Percentiles rank a stretch among this genome's conserved stretches.
phyloP scores from a whole-genome alignment of 2,329 filamentous ascomycete species.

The Colletotrichum sojae region DNA sequence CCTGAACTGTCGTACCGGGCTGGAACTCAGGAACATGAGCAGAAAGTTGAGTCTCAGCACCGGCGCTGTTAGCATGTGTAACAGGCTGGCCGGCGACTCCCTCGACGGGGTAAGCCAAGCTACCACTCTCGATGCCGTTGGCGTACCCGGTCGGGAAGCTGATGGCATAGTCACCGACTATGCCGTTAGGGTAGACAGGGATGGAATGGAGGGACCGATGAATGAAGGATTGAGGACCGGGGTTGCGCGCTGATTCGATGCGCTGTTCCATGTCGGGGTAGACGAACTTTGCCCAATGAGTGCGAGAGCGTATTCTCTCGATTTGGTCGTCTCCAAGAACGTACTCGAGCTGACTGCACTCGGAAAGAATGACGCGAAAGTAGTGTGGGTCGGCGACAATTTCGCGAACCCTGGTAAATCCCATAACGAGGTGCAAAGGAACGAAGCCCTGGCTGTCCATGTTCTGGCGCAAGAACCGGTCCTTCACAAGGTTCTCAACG shows the following conservation, averaged over 20 bases:
- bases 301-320: slow-evolving; percentile 81
- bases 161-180: slow-evolving; percentile 47
- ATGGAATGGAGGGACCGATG: slow-evolving; percentile 45
- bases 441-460: slow-evolving; percentile 98
- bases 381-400: slow-evolving; percentile 61
- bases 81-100: slow-evolving; percentile 52
- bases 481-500: slow-evolving; percentile 94
- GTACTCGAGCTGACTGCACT: slow-evolving; percentile 81
- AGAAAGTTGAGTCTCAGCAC: slow-evolving; percentile 67
- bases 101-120: slow-evolving; percentile 30
- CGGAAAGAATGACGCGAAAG: slow-evolving; percentile 68
- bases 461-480: slow-evolving; percentile 86
- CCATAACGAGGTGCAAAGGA: slow-evolving; percentile 80
- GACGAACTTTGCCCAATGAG: slow-evolving; percentile 87
- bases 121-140: slow-evolving; percentile 42
- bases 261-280: slow-evolving; percentile 78
- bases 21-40: slow-evolving; percentile 76
- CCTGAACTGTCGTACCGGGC: slow-evolving; percentile 49
- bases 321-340: slow-evolving; percentile 81
- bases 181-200: slow-evolving; percentile 45
- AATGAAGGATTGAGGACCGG: slow-evolving; percentile 68
- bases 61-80: slow-evolving; percentile 44
- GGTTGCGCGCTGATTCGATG: slow-evolving; percentile 79
- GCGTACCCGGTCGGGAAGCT: slow-evolving; percentile 49
- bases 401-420: slow-evolving; percentile 87